A percentile compares a stretch with the other conserved stretches of the same genome.
Conservation (phyloP, 306 rosid genomes). For the Inga laurina region DNA sequence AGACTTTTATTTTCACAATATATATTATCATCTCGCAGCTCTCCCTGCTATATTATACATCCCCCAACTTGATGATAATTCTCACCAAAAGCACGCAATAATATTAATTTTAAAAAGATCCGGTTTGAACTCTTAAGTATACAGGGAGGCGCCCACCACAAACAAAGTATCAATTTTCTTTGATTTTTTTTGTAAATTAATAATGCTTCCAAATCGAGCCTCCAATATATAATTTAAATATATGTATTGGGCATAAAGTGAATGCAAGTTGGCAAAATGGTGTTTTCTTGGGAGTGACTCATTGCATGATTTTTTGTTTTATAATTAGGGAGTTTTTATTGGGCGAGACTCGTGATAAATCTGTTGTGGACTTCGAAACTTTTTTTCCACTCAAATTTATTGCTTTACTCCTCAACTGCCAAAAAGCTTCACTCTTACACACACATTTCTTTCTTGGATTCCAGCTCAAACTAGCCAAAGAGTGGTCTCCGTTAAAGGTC, state of each 20-base stretch:
- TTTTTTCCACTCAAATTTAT: neutral
- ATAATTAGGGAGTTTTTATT: neutral
- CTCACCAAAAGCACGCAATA: neutral
- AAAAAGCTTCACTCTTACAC: neutral
- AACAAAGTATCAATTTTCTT: neutral
- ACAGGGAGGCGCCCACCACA: neutral
- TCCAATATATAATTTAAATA: too few species aligned
- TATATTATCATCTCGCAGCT: neutral
- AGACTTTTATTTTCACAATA: neutral
- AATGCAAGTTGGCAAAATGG: neutral
- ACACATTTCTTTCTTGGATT: neutral
- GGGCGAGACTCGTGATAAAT: neutral
- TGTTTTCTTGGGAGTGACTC: neutral
- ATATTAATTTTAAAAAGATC: too few species aligned
- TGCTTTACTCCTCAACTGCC: neutral
- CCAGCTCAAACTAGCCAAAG: constrained; percentile 8
- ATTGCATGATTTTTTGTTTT: neutral
- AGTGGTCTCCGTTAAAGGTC: neutral
- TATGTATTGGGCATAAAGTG: neutral
- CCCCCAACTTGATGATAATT: neutral
- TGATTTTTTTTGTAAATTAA: neutral
- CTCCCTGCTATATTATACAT: neutral
- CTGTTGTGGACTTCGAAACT: neutral
- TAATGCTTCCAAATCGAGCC: neutral
- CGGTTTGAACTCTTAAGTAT: neutral